These are phyloP conservation scores for Durotheca rogersii DNA, from an alignment of 495 filamentous ascomycete species.

Conservation along the genomic window DNA sequence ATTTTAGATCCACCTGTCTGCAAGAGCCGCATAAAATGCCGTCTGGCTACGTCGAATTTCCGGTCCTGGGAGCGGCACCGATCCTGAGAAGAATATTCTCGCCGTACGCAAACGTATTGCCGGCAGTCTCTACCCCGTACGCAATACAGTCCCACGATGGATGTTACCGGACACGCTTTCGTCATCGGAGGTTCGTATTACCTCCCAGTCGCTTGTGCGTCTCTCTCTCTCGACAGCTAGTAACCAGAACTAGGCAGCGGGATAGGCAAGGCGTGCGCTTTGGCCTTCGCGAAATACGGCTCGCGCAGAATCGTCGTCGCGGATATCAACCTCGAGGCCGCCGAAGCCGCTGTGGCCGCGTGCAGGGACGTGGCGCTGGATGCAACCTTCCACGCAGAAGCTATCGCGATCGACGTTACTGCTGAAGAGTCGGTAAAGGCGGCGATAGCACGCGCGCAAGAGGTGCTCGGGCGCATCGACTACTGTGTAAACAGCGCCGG, in stretches of 20 bases:
- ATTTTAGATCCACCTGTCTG: background rate
- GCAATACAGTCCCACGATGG: background rate
- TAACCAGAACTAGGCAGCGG: constrained; percentile 12
- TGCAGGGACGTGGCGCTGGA: background rate
- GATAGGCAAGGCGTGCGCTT: constrained; percentile 35
- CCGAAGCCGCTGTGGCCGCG: background rate
- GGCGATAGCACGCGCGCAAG: constrained; percentile 9
- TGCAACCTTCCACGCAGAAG: constrained; percentile 6
- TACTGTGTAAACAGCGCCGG: constrained; percentile 33
- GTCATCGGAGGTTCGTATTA: background rate
- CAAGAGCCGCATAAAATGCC: background rate
- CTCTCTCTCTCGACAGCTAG: background rate
- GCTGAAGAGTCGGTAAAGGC: constrained; percentile 15
- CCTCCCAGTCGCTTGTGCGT: background rate
- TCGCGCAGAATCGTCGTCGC: constrained; percentile 37
- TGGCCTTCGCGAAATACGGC: constrained; percentile 38
- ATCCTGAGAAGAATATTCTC: background rate
- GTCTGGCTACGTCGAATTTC: background rate
- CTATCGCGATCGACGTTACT: constrained; percentile 23
- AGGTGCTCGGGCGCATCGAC: constrained; percentile 31
- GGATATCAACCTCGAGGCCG: constrained; percentile 27
- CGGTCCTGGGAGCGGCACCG: background rate
- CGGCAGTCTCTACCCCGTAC: background rate
- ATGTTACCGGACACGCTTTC: background rate
- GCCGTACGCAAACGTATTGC: background rate